Percentiles rank a stretch among this genome's conserved stretches.
phyloP scores from a whole-genome alignment of 495 filamentous ascomycete genomes.

The Rhypophila decipiens region DNA sequence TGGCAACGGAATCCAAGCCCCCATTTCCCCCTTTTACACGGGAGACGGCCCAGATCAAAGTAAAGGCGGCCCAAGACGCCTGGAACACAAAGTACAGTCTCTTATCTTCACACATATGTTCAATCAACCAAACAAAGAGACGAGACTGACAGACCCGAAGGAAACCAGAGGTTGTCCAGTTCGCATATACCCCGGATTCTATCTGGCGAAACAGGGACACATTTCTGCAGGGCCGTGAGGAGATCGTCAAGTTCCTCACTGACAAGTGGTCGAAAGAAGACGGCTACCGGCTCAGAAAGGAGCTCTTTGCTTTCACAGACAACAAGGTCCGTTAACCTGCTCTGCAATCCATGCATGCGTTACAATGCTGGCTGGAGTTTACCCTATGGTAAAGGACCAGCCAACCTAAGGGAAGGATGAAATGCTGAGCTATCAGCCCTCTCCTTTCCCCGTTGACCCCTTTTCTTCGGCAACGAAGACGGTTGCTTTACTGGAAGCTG shows the following conservation, averaged over 20 bases:
- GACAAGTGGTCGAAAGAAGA: slow-evolving; percentile 73
- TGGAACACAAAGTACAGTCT: slow-evolving; percentile 71
- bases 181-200: slow-evolving; percentile 67
- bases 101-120: neutral
- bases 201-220: slow-evolving; percentile 77
- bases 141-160: too few species aligned
- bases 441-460: neutral
- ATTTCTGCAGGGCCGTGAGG: slow-evolving; percentile 64
- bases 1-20: slow-evolving; percentile 22
- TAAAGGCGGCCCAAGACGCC: slow-evolving; percentile 76
- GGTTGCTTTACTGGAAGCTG: too few species aligned
- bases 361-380: too few species aligned
- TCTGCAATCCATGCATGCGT: neutral
- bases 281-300: slow-evolving; percentile 74
- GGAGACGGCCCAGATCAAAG: slow-evolving; percentile 67
- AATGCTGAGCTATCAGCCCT: too few species aligned
- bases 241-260: slow-evolving; percentile 64
- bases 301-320: slow-evolving; percentile 71
- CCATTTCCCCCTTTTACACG: slow-evolving; percentile 73
- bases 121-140: neutral
- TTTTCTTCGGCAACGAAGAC: neutral
- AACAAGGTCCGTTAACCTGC: slow-evolving; percentile 39
- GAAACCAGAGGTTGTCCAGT: slow-evolving; percentile 56
- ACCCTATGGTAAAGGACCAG: too few species aligned
- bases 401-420: too few species aligned